Evolutionary conservation across 768 basidiomycete species (phyloP), one percentile per base, ranked within the genome.

Genomic region (Boletus pseudo-olivaceus): DNA sequence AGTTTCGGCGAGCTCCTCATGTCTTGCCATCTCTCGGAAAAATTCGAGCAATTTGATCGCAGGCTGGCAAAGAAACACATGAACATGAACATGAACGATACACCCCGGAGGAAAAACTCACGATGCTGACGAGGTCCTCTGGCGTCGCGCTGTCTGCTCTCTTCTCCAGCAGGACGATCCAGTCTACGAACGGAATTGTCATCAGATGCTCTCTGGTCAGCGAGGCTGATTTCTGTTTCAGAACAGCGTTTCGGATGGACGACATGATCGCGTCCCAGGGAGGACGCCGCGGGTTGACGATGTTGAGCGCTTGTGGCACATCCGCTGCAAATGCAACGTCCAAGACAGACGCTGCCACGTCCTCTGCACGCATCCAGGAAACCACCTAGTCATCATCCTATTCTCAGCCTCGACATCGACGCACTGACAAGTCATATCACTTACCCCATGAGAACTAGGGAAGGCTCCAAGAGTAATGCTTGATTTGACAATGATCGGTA

Each of bases 281-380:
- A 7, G 73, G 56, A 3, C 71, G 68, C 8, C 61, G 64, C 0
- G 76, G 75, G 60, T 76, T 74, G 2, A 73, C 73, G 14, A 76
- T 47, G 58, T 78, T 75, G 29, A 73, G 53, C 5, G 65, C 64
- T 23, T 54, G 49, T 2, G 71, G 68, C 0, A 54, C 53, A 9
- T 48, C 42, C 7, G 61, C 47, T 32, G 59, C 35, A 35, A 73
- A 63, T 2, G 69, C 70, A 8, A 73, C 59, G 49, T 76, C 74
- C 9, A 72, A 34, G 15, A 76, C 59, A 32, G 69, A 51, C 17
- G 54, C 53, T 0, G 71, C 63, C 1, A 73, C 74, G 26, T 68
- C 67, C 42, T 75, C 65, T n/a, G n/a, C n/a, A 8, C 70, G 67
- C 9, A 76, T 40, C 76, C 76, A 77, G 11, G 71, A 69, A 1